phyloP scores from a whole-genome alignment of 139 green algal species.

The Tetradesmus obliquus region DNA sequence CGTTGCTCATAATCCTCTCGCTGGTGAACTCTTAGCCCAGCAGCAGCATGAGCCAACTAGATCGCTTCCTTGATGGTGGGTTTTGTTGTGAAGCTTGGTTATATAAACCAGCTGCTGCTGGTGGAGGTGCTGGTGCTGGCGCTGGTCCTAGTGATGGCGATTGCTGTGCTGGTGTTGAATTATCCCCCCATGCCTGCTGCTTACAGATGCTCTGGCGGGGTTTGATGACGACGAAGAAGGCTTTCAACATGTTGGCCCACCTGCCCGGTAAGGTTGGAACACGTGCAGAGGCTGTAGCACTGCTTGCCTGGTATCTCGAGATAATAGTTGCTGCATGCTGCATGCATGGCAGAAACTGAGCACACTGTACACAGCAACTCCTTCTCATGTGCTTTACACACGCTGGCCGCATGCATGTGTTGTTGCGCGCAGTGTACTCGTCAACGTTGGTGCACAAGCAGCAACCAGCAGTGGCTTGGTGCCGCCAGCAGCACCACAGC shows the following conservation, averaged over 20 bases:
- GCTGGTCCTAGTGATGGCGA: not conserved
- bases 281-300: not conserved
- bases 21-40: not conserved
- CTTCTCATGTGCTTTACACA: no score
- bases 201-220: conserved; percentile 43
- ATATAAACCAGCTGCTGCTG: not conserved
- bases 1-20: not conserved
- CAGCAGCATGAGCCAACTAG: conserved; percentile 19
- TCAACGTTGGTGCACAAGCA: not conserved
- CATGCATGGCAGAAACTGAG: not conserved
- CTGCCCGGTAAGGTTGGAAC: not conserved
- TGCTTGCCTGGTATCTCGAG: not conserved
- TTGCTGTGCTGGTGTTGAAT: no score
- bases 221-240: conserved; percentile 51
- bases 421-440: not conserved
- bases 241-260: not conserved
- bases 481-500: not conserved
- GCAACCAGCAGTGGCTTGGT: not conserved
- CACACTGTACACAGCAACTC: no score
- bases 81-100: not conserved
- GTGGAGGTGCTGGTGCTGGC: not conserved
- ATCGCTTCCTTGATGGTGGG: conserved; percentile 37
- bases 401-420: not conserved
- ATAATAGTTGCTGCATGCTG: not conserved
- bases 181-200: not conserved